A percentile compares a stretch with the other conserved stretches of the same genome.
These are phyloP conservation scores for Astragalus glycyphyllos DNA, from an alignment of 306 rosid genomes.

Conservation along the genomic window DNA sequence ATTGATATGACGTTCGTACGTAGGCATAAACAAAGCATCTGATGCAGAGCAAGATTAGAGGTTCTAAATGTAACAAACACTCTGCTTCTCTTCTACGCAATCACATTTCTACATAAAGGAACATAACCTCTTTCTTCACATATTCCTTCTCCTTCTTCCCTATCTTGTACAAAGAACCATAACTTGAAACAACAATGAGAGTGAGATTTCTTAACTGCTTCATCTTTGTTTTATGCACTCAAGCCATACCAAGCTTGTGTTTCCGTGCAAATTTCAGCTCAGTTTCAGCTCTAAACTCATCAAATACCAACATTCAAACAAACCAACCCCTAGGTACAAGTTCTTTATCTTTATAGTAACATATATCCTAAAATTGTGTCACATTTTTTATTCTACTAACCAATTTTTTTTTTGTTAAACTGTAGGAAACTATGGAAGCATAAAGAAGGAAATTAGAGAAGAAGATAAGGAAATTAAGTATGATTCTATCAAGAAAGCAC, in stretches of 20 bases:
- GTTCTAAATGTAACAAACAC: not conserved
- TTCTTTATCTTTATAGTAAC: not conserved
- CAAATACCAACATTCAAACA: conserved; percentile 4
- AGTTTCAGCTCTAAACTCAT: conserved; percentile 1
- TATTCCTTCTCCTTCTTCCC: not conserved
- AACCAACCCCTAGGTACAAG: conserved; percentile 15
- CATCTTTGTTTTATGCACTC: conserved; percentile 19
- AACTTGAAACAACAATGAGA: not conserved
- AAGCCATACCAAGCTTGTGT: conserved; percentile 5
- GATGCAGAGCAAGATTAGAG: conserved; percentile 28
- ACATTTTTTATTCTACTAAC: not conserved
- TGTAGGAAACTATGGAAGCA: conserved; percentile 13
- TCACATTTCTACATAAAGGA: conserved; percentile 13
- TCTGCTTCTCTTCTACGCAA: conserved; percentile 39
- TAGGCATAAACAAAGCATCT: conserved; percentile 32
- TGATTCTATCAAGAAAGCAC: not conserved
- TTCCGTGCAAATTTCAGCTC: conserved; percentile 13
- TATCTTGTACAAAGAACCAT: not conserved
- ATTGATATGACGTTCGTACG: too few species aligned
- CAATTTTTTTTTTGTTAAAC: not conserved
- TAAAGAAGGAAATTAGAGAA: not conserved
- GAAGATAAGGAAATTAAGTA: not conserved
- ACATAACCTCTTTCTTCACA: not conserved
- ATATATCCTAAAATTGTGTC: not conserved
- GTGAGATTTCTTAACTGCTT: conserved; percentile 9